A percentile compares a stretch with the other conserved stretches of the same genome.
Evolutionary conservation across 2,329 filamentous ascomycete species (phyloP).

Genomic region (Claviceps sp.): DNA sequence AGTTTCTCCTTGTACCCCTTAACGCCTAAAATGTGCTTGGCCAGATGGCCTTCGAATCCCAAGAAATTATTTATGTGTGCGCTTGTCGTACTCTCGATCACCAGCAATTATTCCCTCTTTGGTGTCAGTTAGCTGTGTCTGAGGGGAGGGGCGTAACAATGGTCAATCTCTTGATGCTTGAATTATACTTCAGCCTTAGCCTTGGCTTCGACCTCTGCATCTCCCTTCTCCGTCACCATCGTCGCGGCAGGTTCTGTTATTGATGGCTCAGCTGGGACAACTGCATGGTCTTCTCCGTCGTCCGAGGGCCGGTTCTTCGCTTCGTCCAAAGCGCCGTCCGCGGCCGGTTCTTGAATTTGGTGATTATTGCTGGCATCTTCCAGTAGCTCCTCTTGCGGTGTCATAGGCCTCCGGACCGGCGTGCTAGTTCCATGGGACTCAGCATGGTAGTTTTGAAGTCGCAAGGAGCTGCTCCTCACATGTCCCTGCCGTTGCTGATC

Average conservation of each 20-base stretch:
- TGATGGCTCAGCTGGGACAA: background rate
- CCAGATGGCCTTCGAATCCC: background rate
- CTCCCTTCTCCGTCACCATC: background rate
- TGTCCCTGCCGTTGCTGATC: conserved; percentile 14
- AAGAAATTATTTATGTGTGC: background rate
- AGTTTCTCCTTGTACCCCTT: too few species aligned
- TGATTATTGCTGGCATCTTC: conserved; percentile 3
- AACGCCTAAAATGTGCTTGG: too few species aligned
- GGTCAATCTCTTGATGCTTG: background rate
- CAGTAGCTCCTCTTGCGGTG: conserved; percentile 16
- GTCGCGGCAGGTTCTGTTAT: too few species aligned
- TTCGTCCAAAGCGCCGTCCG: background rate
- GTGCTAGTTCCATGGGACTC: conserved; percentile 9
- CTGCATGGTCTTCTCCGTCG: background rate
- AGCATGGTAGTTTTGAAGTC: conserved; percentile 14
- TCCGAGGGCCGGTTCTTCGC: background rate
- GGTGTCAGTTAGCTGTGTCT: too few species aligned
- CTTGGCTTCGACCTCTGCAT: background rate
- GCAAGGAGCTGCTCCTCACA: conserved; percentile 20
- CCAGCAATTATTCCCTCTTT: background rate
- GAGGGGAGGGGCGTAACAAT: background rate
- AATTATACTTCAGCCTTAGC: background rate
- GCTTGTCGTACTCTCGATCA: too few species aligned
- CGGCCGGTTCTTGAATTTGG: background rate
- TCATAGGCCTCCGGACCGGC: conserved; percentile 16